These are phyloP conservation scores for Ustilago xerochloae DNA, from an alignment of 1,284 basidiomycete species.

Conservation along the genomic window DNA sequence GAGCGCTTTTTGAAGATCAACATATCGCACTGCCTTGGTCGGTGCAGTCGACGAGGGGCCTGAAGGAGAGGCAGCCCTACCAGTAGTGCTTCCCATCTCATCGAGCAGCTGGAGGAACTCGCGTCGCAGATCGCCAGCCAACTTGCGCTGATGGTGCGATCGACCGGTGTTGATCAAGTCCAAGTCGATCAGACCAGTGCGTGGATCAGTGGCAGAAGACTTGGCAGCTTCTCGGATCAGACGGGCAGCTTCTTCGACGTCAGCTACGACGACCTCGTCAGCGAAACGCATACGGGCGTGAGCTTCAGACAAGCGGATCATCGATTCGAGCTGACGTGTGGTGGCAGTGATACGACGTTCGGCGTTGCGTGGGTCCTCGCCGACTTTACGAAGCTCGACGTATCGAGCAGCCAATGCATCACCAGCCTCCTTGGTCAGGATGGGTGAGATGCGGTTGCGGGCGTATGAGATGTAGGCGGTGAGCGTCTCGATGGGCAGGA, in stretches of 20 bases:
- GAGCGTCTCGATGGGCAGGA: constrained; percentile 85
- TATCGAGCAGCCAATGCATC: constrained; percentile 87
- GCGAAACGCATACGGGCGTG: constrained; percentile 96
- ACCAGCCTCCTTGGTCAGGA: constrained; percentile 87
- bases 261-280: constrained; percentile 81
- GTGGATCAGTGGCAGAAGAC: constrained; percentile 79
- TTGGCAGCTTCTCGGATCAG: constrained; percentile 95
- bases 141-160: constrained; percentile 79
- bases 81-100: constrained; percentile 45
- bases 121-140: constrained; percentile 62
- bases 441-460: constrained; percentile 85
- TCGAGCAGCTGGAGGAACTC: constrained; percentile 62
- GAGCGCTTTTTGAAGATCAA: constrained; percentile 58
- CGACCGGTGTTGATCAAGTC: constrained; percentile 94
- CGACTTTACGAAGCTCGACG: constrained; percentile 89
- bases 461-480: constrained; percentile 96
- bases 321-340: constrained; percentile 93
- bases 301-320: constrained; percentile 97
- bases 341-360: constrained; percentile 98
- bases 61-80: constrained; percentile 37
- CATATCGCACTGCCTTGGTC: constrained; percentile 56
- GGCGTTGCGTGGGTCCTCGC: constrained; percentile 79
- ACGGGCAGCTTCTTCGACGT: constrained; percentile 89
- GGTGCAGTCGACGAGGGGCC: constrained; percentile 37
- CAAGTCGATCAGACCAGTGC: constrained; percentile 95